Conservation (phyloP, 140 eudicot genomes). For the Ambrosia hybrid region DNA sequence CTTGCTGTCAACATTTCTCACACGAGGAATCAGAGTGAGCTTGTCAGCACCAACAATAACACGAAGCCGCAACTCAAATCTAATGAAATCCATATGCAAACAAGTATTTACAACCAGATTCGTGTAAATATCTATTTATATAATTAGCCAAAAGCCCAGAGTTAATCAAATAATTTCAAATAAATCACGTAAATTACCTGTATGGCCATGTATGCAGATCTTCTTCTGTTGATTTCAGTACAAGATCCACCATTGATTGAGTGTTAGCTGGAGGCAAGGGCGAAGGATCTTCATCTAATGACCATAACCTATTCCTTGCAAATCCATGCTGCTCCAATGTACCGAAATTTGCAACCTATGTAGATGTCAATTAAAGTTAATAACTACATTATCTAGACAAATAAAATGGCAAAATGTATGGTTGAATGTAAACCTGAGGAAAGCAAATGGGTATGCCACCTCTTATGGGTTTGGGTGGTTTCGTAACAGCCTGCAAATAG, state of each 20-base stretch:
- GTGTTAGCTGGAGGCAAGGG: constrained; percentile 69
- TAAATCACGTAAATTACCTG: constrained; percentile 39
- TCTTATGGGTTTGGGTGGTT: constrained; percentile 70
- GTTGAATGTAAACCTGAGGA: constrained; percentile 63
- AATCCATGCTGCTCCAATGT: constrained; percentile 79
- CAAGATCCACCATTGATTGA: constrained; percentile 72
- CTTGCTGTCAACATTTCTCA: constrained; percentile 74
- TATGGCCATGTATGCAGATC: constrained; percentile 83
- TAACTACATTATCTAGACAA: constrained; percentile 11
- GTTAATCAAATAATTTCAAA: constrained; percentile 4
- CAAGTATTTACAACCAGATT: constrained; percentile 9
- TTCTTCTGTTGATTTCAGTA: constrained; percentile 73
- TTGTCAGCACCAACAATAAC: constrained; percentile 58
- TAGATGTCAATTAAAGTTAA: constrained; percentile 21
- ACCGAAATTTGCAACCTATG: constrained; percentile 75
- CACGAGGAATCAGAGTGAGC: constrained; percentile 82
- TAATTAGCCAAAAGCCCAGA: neutral
- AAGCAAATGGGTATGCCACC: constrained; percentile 87
- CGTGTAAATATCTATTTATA: neutral
- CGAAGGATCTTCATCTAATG: constrained; percentile 62
- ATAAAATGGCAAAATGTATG: neutral
- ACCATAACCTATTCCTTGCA: constrained; percentile 83
- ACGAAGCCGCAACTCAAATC: constrained; percentile 85
- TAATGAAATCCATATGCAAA: constrained; percentile 32
- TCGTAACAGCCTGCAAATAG: constrained; percentile 56